phyloP scores from a whole-genome alignment of 2,329 filamentous ascomycete genomes.

The Penicillium hordei region DNA sequence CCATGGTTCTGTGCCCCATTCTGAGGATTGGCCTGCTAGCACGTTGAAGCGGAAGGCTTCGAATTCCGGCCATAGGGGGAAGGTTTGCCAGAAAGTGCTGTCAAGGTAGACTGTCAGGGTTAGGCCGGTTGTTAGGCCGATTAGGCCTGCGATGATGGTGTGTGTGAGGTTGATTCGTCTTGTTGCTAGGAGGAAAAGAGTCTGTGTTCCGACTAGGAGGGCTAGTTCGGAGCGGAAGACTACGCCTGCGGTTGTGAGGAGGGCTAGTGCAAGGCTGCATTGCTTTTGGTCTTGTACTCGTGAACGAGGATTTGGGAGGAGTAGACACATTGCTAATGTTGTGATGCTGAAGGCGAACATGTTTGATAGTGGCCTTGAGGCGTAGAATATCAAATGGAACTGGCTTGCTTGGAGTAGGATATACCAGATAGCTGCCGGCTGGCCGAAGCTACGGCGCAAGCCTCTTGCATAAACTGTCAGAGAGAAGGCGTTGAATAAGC shows the following conservation, averaged over 20 bases:
- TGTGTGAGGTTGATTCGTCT: conserved; percentile 53
- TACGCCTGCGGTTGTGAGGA: conserved; percentile 76
- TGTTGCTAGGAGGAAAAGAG: conserved; percentile 62
- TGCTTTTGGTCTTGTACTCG: conserved; percentile 42
- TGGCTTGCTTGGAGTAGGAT: conserved; percentile 74
- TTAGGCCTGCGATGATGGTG: conserved; percentile 65
- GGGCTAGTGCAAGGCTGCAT: conserved; percentile 65
- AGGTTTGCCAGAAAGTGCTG: conserved; percentile 87
- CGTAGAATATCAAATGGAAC: conserved; percentile 92
- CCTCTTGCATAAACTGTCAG: conserved; percentile 66
- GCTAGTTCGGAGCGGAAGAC: conserved; percentile 90
- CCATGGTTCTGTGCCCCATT: conserved; percentile 86
- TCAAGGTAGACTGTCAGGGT: conserved; percentile 75
- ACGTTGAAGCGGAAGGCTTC: conserved; percentile 90
- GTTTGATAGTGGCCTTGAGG: conserved; percentile 87
- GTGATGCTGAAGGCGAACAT: conserved; percentile 86
- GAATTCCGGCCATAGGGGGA: conserved; percentile 83
- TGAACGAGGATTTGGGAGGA: conserved; percentile 47
- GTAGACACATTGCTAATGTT: conserved; percentile 46
- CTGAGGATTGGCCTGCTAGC: conserved; percentile 73
- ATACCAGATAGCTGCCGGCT: conserved; percentile 73
- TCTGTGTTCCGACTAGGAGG: conserved; percentile 70
- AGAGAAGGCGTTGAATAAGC: conserved; percentile 69
- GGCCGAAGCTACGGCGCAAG: conserved; percentile 68
- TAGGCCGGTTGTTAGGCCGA: conserved; percentile 67